A percentile compares a stretch with the other conserved stretches of the same genome.
Evolutionary conservation across 331 rosid genomes (phyloP).

Genomic region (Malus hybrid): DNA sequence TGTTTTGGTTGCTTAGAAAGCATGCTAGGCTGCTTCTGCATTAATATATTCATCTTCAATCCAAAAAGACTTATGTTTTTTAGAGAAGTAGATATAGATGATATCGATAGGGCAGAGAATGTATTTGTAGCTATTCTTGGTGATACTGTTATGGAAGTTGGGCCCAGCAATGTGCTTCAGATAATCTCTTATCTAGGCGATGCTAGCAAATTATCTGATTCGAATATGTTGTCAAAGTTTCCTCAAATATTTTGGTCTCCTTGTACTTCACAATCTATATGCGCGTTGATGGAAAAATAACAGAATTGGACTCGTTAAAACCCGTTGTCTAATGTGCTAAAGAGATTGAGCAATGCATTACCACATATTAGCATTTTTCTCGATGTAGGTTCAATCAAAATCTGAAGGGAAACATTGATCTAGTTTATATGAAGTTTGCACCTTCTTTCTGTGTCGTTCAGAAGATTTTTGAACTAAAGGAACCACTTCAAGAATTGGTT

Average conservation of each 20-base stretch:
- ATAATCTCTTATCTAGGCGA: constrained; percentile 38
- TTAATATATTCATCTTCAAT: constrained; percentile 40
- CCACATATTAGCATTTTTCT: constrained; percentile 27
- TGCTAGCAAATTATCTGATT: constrained; percentile 23
- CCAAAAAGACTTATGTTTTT: constrained; percentile 45
- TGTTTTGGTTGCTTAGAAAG: constrained; percentile 30
- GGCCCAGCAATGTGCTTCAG: constrained; percentile 47
- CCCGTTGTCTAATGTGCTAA: constrained; percentile 35
- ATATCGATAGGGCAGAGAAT: constrained; percentile 19
- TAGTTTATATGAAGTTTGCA: constrained; percentile 23
- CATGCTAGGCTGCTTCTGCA: constrained; percentile 24
- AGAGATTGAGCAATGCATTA: constrained; percentile 37
- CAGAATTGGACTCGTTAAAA: constrained; percentile 41
- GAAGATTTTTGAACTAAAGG: constrained; percentile 34
- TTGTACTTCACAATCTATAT: constrained; percentile 39
- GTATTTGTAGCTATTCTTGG: constrained; percentile 27
- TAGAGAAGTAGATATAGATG: constrained; percentile 30
- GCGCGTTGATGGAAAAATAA: constrained; percentile 43
- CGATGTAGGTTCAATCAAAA: constrained; percentile 21
- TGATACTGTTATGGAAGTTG: constrained; percentile 30
- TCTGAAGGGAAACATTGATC: constrained; percentile 21
- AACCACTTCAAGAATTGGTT: constrained; percentile 27
- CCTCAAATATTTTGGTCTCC: constrained; percentile 48
- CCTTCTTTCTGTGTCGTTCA: constrained; percentile 37
- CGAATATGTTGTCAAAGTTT: constrained; percentile 29